phyloP scores from a whole-genome alignment of 2,329 filamentous ascomycete species.

The Moelleriella libera region DNA sequence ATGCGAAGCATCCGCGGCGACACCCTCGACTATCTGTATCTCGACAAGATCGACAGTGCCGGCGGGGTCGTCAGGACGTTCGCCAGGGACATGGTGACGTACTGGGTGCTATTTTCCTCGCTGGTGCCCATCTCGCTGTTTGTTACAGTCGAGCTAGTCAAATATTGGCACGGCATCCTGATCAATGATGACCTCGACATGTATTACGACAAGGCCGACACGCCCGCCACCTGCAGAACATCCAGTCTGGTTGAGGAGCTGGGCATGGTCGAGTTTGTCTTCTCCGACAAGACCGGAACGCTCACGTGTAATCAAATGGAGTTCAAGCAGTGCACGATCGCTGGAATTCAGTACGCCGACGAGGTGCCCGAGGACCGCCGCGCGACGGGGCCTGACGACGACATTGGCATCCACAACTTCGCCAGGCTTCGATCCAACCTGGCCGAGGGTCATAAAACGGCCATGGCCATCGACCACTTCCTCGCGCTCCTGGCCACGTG shows the following conservation, averaged over 20 bases:
- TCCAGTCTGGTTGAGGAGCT: slow-evolving; percentile 94
- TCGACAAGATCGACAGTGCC: slow-evolving; percentile 44
- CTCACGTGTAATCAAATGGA: slow-evolving; percentile 99
- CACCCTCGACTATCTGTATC: slow-evolving; percentile 59
- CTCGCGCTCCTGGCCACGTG: slow-evolving; percentile 76
- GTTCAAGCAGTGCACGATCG: slow-evolving; percentile 89
- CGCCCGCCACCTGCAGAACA: slow-evolving; percentile 87
- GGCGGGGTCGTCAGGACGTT: slow-evolving; percentile 57
- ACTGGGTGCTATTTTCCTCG: slow-evolving; percentile 96
- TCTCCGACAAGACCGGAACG: slow-evolving; percentile 95
- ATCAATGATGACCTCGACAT: slow-evolving; percentile 98
- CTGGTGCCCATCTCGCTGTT: slow-evolving; percentile 95
- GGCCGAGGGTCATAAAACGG: slow-evolving; percentile 33
- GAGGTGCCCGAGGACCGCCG: slow-evolving; percentile 83
- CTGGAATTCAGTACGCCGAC: slow-evolving; percentile 84
- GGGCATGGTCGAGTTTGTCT: slow-evolving; percentile 97
- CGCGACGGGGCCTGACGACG: slow-evolving; percentile 68
- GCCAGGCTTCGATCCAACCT: slow-evolving; percentile 60
- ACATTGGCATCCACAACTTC: slow-evolving; percentile 73
- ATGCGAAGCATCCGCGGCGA: slow-evolving; percentile 49
- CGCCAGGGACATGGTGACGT: slow-evolving; percentile 88
- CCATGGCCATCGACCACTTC: slow-evolving; percentile 59
- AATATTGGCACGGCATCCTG: slow-evolving; percentile 94
- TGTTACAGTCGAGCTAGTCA: slow-evolving; percentile 93
- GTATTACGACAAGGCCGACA: slow-evolving; percentile 91